phyloP scores from a whole-genome alignment of 768 basidiomycete species.

The Pulveroboletus sp. region DNA sequence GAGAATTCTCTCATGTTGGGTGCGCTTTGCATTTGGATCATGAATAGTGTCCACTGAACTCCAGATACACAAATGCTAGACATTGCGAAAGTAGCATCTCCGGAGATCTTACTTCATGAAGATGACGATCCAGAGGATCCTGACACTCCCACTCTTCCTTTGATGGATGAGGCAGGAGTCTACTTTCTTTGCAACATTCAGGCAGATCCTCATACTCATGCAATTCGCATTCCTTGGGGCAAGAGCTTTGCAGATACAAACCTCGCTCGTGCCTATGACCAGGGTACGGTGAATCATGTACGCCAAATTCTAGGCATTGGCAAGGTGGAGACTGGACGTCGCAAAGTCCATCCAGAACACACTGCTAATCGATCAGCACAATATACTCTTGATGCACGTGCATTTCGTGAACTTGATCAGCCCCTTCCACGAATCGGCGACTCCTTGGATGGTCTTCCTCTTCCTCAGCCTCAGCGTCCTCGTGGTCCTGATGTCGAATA shows the following conservation, averaged over 20 bases:
- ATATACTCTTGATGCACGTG: not conserved
- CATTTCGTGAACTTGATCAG: not conserved
- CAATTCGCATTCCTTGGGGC: not conserved
- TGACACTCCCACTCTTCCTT: not conserved
- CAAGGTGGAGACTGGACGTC: not conserved
- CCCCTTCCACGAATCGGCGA: not conserved
- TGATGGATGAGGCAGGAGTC: not conserved
- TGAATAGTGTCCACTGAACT: not conserved
- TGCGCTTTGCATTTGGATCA: not conserved
- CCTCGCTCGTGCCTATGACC: not conserved
- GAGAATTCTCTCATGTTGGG: not conserved
- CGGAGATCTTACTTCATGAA: no score
- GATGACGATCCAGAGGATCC: not conserved
- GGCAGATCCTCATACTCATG: not conserved
- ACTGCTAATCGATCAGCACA: not conserved
- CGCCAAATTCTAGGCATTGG: not conserved
- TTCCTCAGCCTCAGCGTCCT: not conserved
- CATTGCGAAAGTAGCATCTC: no score
- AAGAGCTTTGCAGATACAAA: not conserved
- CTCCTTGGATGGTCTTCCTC: not conserved
- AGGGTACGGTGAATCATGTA: not conserved
- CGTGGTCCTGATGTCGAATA: slow-evolving; percentile 1
- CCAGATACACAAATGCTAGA: no score
- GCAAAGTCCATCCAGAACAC: not conserved
- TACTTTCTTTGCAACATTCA: not conserved